phyloP scores from a whole-genome alignment of 2,329 filamentous ascomycete species.

The Stagonosporopsis rhizophila region DNA sequence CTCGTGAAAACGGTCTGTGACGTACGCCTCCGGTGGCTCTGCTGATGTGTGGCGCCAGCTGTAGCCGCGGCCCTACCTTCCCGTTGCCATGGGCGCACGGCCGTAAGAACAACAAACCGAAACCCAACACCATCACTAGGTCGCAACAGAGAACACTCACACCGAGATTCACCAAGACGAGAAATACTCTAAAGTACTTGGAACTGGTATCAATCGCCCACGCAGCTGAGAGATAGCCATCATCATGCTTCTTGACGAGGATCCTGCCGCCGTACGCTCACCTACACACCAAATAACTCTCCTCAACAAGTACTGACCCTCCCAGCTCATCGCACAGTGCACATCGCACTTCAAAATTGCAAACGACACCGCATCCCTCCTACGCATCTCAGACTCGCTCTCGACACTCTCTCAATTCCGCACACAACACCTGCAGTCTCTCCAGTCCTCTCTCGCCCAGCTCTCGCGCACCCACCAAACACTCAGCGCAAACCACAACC shows the following conservation, averaged over 20 bases:
- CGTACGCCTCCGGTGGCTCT: constrained; percentile 41
- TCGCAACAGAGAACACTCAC: constrained; percentile 17
- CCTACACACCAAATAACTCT: constrained; percentile 2
- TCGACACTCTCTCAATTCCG: constrained; percentile 84
- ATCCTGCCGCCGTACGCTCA: constrained; percentile 77
- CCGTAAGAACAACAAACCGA: constrained; percentile 36
- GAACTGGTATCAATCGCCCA: neutral
- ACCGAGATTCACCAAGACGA: constrained; percentile 3
- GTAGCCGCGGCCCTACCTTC: constrained; percentile 17
- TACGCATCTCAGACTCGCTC: constrained; percentile 84
- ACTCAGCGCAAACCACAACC: constrained; percentile 76
- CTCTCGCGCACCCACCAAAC: constrained; percentile 79
- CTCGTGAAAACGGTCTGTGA: constrained; percentile 41
- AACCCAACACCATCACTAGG: constrained; percentile 38
- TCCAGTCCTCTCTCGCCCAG: constrained; percentile 54
- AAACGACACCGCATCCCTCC: constrained; percentile 83
- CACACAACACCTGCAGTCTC: constrained; percentile 68
- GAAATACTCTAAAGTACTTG: neutral
- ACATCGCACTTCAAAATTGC: constrained; percentile 94
- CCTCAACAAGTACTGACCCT: constrained; percentile 20
- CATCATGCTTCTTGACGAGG: constrained; percentile 93
- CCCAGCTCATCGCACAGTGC: constrained; percentile 86
- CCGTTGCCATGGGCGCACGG: constrained; percentile 45
- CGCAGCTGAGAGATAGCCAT: neutral
- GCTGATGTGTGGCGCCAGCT: constrained; percentile 18